These are phyloP conservation scores for Corylus avellana DNA, from an alignment of 306 rosid species.

Conservation along the genomic window DNA sequence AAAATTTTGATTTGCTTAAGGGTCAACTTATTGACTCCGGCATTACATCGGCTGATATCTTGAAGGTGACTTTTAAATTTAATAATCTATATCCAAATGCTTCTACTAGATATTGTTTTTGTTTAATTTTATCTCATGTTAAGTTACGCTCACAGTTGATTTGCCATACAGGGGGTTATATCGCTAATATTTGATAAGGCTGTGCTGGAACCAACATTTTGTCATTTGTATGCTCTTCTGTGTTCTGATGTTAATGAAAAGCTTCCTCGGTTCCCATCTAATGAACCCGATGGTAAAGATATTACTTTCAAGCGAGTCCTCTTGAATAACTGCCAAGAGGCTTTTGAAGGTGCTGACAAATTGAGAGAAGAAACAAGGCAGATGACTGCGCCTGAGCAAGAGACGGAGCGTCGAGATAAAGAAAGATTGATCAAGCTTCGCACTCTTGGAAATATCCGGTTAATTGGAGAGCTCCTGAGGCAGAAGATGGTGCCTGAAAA, in stretches of 20 bases:
- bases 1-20: slow-evolving; percentile 94
- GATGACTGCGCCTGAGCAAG: slow-evolving; percentile 92
- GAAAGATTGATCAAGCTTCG: slow-evolving; percentile 83
- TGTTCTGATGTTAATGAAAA: slow-evolving; percentile 82
- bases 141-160: slow-evolving; percentile 25
- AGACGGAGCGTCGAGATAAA: slow-evolving; percentile 78
- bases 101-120: not conserved
- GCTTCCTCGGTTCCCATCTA: slow-evolving; percentile 89
- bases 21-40: slow-evolving; percentile 94
- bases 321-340: slow-evolving; percentile 91
- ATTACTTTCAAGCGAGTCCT: slow-evolving; percentile 86
- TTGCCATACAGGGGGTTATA: slow-evolving; percentile 81
- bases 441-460: slow-evolving; percentile 90
- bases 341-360: slow-evolving; percentile 90
- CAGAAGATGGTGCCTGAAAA: slow-evolving; percentile 97
- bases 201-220: slow-evolving; percentile 96
- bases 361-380: slow-evolving; percentile 76
- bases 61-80: slow-evolving; percentile 48
- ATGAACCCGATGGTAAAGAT: slow-evolving; percentile 85
- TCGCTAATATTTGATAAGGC: slow-evolving; percentile 91
- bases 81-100: not conserved
- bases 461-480: slow-evolving; percentile 97
- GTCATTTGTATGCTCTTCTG: slow-evolving; percentile 93
- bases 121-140: slow-evolving; percentile 17
- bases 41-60: slow-evolving; percentile 92